A percentile compares a stretch with the other conserved stretches of the same genome.
Conservation (phyloP, 176 grass and related monocot genomes). For the Pharus latifolius region DNA sequence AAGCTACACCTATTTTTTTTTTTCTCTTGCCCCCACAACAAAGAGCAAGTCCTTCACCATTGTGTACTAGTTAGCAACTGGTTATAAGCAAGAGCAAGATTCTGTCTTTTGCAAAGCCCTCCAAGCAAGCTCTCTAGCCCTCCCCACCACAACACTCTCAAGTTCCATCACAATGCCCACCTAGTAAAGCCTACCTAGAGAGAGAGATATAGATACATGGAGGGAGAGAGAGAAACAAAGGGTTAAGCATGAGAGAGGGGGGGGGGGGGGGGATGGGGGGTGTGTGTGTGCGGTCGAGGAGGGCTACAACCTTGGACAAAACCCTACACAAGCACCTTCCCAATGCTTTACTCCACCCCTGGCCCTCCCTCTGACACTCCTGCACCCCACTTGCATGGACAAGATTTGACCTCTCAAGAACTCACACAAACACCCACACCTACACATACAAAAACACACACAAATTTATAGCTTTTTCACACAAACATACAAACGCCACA, state of each 20-base stretch:
- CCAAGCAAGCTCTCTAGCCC: not conserved
- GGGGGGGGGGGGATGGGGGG: no score
- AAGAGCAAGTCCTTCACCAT: not conserved
- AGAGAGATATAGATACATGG: no score
- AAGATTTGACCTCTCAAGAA: constrained; percentile 80
- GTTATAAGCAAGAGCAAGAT: constrained; percentile 18
- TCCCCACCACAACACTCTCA: constrained; percentile 15
- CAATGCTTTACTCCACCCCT: constrained; percentile 31
- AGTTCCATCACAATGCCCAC: constrained; percentile 28
- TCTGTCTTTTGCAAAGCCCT: not conserved
- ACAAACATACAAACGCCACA: not conserved
- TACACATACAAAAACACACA: not conserved
- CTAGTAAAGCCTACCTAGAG: constrained; percentile 6
- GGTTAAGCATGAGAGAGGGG: no score
- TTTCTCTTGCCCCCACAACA: not conserved
- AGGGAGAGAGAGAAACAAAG: not conserved
- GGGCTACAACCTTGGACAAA: constrained; percentile 51
- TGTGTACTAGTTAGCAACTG: not conserved
- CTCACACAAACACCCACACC: not conserved
- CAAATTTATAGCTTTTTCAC: constrained; percentile 4
- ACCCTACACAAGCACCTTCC: constrained; percentile 40
- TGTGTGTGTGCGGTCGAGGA: no score
- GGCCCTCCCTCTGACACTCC: constrained; percentile 47
- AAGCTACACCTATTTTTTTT: no score
- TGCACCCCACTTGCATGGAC: constrained; percentile 88